Conservation (phyloP, 2,329 filamentous ascomycete species). For the Ophiocordyceps polyrhachis-furcata region DNA sequence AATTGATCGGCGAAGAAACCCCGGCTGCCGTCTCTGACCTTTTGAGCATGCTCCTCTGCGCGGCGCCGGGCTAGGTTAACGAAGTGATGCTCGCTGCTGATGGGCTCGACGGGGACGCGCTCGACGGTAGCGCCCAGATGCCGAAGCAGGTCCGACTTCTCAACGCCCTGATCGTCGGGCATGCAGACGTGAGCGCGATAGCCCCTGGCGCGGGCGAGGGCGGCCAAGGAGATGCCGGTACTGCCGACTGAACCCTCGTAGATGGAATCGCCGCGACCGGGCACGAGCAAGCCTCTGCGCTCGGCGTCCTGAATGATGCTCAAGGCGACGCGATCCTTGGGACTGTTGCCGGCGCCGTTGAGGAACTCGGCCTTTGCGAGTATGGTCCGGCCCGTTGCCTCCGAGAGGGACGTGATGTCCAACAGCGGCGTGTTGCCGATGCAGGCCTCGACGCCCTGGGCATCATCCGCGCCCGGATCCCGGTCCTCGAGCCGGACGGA, state of each 20-base stretch:
- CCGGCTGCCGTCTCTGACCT: slow-evolving; percentile 37
- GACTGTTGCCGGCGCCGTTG: slow-evolving; percentile 83
- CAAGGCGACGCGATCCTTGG: slow-evolving; percentile 87
- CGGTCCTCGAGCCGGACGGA: slow-evolving; percentile 35
- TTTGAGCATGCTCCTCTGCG: slow-evolving; percentile 52
- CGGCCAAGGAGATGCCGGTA: slow-evolving; percentile 87
- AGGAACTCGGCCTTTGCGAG: slow-evolving; percentile 91
- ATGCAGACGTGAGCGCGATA: slow-evolving; percentile 95
- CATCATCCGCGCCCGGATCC: background rate
- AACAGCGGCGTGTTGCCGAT: slow-evolving; percentile 90
- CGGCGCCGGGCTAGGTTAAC: slow-evolving; percentile 75
- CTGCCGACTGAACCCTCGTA: slow-evolving; percentile 96
- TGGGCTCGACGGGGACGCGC: slow-evolving; percentile 75
- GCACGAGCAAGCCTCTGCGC: slow-evolving; percentile 52
- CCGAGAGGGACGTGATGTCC: slow-evolving; percentile 66
- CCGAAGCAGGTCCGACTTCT: slow-evolving; percentile 76
- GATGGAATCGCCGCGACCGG: slow-evolving; percentile 75
- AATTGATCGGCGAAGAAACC: slow-evolving; percentile 97
- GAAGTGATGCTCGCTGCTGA: slow-evolving; percentile 84
- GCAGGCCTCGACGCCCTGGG: slow-evolving; percentile 62
- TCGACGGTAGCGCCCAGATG: slow-evolving; percentile 89
- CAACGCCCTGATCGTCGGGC: slow-evolving; percentile 74
- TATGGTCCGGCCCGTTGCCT: slow-evolving; percentile 74
- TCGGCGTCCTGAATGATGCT: slow-evolving; percentile 78
- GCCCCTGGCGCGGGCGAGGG: slow-evolving; percentile 69